Base-by-base conservation (phyloP, 352 stramenopile species). In the Pythium guiyangense region DNA sequence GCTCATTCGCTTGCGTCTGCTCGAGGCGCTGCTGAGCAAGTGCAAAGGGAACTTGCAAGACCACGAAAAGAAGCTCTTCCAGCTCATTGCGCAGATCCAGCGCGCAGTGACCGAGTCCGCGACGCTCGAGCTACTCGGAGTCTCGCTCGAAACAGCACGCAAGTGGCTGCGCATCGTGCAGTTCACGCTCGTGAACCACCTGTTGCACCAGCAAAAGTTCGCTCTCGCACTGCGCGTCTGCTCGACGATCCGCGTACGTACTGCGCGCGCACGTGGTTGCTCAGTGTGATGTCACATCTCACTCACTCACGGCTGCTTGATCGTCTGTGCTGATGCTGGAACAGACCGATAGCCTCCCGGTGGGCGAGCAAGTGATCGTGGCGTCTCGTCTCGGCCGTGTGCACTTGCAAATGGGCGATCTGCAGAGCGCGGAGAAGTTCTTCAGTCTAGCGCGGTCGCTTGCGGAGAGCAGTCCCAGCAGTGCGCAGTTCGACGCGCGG, bases 181-280 rank as follows among this genome's bases (percentile, higher is more conserved):
- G 57, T 86, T 88, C 59, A 72, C 80, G 22, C 71, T 90, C 25
- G 71, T 79, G 27, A 88, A 88, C 57, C 77, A 90, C 46, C 55
- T 88, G 15, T 63, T 90, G 31, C 58, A 84, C n/a, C 76, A 90
- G 53, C 77, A 87, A 52, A 86, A 86, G 54, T 90, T 86, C n/a
- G 72, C 67, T 47, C 59, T 87, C 29, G 78, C 78, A 4, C 59
- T 90, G 27, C 76, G 80, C 17, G 71, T 90, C 37, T 84, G 75
- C 60, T 76, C 75, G 40, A 81, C 78, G 50, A 80, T 90, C 49
- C 67, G 86, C 57, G 79, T 87, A 68, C 56, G 68, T 74, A 25
- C 8, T 31, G 12, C 25, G n/a, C n/a, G n/a, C 40, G 37, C 31
- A 29, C 39, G 14, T 55, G 14, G 29, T 15, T 45, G 18, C 20